Evolutionary conservation across 257 asterid species (phyloP).

Genomic region (Solanum phureja): DNA sequence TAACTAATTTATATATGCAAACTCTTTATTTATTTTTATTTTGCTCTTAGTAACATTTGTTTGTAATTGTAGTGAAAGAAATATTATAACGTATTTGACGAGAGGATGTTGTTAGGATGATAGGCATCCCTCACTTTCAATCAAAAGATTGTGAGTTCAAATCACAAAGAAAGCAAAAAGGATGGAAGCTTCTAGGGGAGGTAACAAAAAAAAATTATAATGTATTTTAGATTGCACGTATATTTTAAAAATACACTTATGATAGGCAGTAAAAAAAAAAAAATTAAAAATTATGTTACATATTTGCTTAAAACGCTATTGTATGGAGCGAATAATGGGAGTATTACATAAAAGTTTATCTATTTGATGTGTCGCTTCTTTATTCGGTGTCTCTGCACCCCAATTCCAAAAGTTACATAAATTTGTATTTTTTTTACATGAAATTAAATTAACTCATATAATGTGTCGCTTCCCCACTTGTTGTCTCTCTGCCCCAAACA

Average conservation of each 20-base stretch:
- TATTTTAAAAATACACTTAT: not conserved
- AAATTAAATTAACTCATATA: not conserved
- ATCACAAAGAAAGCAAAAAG: not conserved
- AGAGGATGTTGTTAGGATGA: not conserved
- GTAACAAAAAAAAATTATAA: not conserved
- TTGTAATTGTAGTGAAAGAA: not conserved
- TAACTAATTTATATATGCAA: too few species aligned
- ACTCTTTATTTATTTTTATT: too few species aligned
- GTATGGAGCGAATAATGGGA: not conserved
- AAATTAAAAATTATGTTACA: too few species aligned
- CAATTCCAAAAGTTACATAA: not conserved
- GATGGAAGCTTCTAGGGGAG: not conserved
- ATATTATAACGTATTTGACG: not conserved
- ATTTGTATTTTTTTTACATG: not conserved
- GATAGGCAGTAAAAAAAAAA: not conserved
- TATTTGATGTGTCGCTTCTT: not conserved
- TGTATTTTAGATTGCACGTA: not conserved
- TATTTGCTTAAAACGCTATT: not conserved
- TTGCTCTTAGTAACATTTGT: not conserved
- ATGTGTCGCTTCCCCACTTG: not conserved
- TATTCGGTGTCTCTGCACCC: not conserved
- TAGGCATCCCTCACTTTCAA: too few species aligned
- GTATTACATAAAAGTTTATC: not conserved
- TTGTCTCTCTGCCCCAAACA: not conserved
- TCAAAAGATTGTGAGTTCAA: too few species aligned